phyloP scores from a whole-genome alignment of 192 early-diverging fungal genomes.

The Podila horticola region DNA sequence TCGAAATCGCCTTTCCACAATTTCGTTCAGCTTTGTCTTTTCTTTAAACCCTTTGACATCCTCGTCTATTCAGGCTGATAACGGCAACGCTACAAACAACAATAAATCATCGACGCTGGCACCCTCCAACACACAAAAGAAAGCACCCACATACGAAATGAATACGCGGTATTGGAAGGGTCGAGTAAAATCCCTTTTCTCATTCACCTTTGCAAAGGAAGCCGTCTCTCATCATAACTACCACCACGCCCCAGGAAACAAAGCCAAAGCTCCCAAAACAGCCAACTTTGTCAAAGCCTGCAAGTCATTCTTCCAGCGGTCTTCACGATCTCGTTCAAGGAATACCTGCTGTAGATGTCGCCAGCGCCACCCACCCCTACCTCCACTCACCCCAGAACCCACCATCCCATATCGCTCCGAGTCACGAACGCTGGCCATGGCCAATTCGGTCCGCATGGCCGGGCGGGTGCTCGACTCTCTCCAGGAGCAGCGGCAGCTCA shows the following conservation, averaged over 20 bases:
- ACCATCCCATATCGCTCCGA: background rate
- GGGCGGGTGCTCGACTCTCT: constrained; percentile 4
- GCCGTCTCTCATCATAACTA: background rate
- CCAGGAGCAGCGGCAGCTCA: background rate
- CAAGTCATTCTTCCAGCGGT: background rate
- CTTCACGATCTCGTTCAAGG: background rate
- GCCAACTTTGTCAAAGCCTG: background rate
- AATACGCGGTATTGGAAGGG: background rate
- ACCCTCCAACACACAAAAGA: background rate
- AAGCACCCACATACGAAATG: background rate
- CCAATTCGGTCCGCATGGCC: background rate
- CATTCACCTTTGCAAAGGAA: background rate
- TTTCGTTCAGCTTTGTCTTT: background rate
- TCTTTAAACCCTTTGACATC: background rate
- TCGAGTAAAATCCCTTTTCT: background rate
- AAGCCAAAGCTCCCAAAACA: too few species aligned
- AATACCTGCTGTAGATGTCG: background rate
- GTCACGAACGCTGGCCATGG: background rate
- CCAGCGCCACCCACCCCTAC: background rate
- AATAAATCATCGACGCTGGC: background rate
- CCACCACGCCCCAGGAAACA: too few species aligned
- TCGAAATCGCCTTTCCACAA: background rate
- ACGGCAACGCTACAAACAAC: background rate
- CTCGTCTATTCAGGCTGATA: too few species aligned
- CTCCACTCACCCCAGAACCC: background rate